Evolutionary conservation across 768 basidiomycete species (phyloP).

Genomic region (Termitomyces sp.): DNA sequence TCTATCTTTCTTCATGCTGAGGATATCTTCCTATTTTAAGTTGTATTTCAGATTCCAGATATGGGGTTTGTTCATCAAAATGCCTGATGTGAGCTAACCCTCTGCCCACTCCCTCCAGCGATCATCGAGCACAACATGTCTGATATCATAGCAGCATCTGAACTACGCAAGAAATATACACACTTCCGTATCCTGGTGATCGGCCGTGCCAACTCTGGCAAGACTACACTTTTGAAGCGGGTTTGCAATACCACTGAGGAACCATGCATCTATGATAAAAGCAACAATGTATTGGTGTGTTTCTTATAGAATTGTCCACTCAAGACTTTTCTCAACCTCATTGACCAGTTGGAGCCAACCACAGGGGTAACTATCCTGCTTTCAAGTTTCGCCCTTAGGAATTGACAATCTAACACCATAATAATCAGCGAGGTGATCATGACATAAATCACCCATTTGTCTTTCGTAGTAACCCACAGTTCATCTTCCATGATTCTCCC

Average conservation of each 20-base stretch:
- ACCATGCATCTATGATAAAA: background rate
- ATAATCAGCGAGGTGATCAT: background rate
- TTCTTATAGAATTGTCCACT: background rate
- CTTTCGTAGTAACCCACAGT: background rate
- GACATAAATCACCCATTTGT: background rate
- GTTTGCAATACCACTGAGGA: background rate
- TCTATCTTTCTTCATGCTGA: too few relatives aligned
- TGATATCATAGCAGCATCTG: background rate
- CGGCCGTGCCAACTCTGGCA: conserved; percentile 7
- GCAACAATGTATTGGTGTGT: background rate
- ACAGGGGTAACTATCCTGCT: background rate
- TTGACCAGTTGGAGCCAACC: background rate
- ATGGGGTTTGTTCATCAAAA: too few relatives aligned
- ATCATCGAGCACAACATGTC: background rate
- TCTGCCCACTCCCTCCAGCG: background rate
- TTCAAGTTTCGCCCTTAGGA: background rate
- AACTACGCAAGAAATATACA: background rate
- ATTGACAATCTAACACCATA: background rate
- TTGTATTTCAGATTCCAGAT: too few relatives aligned
- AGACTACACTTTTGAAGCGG: background rate
- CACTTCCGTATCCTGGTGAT: conserved; percentile 9
- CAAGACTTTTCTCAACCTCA: background rate
- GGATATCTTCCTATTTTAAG: too few relatives aligned
- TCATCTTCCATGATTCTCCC: background rate
- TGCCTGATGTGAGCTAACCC: too few relatives aligned